These are phyloP conservation scores for Aspergillus olivimuriae DNA, from an alignment of 495 filamentous ascomycete species.

Conservation along the genomic window DNA sequence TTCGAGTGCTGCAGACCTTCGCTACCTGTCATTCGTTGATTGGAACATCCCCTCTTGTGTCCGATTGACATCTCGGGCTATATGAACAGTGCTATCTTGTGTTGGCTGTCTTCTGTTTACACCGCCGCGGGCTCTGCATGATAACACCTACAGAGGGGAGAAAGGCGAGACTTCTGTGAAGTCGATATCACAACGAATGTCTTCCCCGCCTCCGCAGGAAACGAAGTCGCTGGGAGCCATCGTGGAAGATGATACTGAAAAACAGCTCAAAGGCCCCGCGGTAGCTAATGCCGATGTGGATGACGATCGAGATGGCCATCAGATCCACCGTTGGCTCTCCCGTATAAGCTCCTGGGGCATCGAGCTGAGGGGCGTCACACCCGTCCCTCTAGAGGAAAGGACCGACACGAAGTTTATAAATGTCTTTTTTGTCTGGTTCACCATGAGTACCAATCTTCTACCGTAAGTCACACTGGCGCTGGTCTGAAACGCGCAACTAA, in stretches of 20 bases:
- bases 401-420: conserved; percentile 41
- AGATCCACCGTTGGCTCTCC: conserved; percentile 3
- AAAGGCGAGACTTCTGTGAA: too few relatives aligned
- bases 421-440: conserved; percentile 21
- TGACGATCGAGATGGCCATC: background rate
- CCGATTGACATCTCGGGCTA: too few relatives aligned
- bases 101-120: too few relatives aligned
- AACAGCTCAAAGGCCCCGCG: background rate
- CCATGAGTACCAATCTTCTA: conserved; percentile 11
- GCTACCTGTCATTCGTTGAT: too few relatives aligned
- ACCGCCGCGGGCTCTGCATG: too few relatives aligned
- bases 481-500: conserved; percentile 13
- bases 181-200: too few relatives aligned
- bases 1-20: too few relatives aligned
- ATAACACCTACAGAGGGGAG: too few relatives aligned
- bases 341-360: conserved; percentile 9
- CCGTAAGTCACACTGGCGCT: conserved; percentile 9
- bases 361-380: conserved; percentile 32
- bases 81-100: too few relatives aligned
- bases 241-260: background rate
- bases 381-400: conserved; percentile 38
- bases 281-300: background rate
- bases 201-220: too few relatives aligned
- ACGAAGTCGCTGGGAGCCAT: too few relatives aligned
- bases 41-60: too few relatives aligned